These are phyloP conservation scores for Luzula sylvatica DNA, from an alignment of 176 grass and related monocot species.

Conservation along the genomic window DNA sequence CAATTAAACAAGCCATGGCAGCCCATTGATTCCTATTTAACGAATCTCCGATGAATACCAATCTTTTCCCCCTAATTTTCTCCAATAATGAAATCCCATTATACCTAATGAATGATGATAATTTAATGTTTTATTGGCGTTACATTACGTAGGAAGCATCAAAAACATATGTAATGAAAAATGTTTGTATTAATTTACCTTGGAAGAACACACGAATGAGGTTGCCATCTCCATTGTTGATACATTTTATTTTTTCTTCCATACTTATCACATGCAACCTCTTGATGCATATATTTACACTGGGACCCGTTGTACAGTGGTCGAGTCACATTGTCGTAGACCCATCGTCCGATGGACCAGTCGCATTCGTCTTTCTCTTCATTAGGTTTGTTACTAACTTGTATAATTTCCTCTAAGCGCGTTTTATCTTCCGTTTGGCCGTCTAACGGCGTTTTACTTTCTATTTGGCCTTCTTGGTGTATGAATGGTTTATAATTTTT, in stretches of 20 bases:
- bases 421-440: too few relatives aligned
- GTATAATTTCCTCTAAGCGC: too few relatives aligned
- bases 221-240: slow-evolving; percentile 84
- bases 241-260: slow-evolving; percentile 53
- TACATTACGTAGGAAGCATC: too few relatives aligned
- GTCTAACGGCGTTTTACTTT: too few relatives aligned
- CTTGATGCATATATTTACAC: slow-evolving; percentile 41
- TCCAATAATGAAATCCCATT: slow-evolving; percentile 35
- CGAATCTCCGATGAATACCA: slow-evolving; percentile 70
- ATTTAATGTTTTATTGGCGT: too few relatives aligned
- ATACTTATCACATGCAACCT: slow-evolving; percentile 58
- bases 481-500: too few relatives aligned
- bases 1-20: slow-evolving; percentile 70
- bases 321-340: slow-evolving; percentile 34
- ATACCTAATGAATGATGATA: too few relatives aligned
- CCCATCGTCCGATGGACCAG: slow-evolving; percentile 40
- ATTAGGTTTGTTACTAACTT: too few relatives aligned
- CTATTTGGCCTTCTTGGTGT: too few relatives aligned
- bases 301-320: slow-evolving; percentile 46
- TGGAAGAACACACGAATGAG: slow-evolving; percentile 52
- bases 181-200: slow-evolving; percentile 19
- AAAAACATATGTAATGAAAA: neutral
- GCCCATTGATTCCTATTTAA: slow-evolving; percentile 84
- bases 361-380: slow-evolving; percentile 18
- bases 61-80: slow-evolving; percentile 43